These are phyloP conservation scores for Panicum miliaceum DNA, from an alignment of 176 grass and related monocot genomes.

Conservation along the genomic window DNA sequence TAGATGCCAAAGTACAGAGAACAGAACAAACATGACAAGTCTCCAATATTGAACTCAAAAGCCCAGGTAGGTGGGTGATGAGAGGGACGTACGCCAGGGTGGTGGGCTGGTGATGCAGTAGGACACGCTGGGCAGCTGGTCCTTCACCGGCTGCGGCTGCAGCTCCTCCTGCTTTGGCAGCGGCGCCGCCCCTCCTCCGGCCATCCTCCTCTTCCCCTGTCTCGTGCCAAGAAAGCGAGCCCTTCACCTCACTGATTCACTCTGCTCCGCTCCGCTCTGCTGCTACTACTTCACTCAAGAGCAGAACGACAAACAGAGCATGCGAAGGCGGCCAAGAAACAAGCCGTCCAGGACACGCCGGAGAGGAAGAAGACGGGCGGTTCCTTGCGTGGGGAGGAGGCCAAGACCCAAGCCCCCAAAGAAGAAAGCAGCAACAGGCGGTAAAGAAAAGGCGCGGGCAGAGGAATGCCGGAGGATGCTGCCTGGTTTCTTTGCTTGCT, in stretches of 20 bases:
- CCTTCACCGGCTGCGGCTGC: slow-evolving; percentile 70
- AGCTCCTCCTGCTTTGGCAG: slow-evolving; percentile 86
- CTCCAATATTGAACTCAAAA: neutral
- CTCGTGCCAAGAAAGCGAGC: slow-evolving; percentile 7
- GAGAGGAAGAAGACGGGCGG: neutral
- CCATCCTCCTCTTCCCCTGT: slow-evolving; percentile 29
- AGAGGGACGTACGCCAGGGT: slow-evolving; percentile 68
- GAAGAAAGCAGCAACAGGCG: slow-evolving; percentile 11
- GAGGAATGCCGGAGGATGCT: slow-evolving; percentile 15
- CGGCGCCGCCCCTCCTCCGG: slow-evolving; percentile 67
- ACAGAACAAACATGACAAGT: neutral
- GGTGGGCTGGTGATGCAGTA: slow-evolving; percentile 91
- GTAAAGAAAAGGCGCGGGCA: slow-evolving; percentile 5
- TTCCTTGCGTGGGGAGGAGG: slow-evolving; percentile 50
- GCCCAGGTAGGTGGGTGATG: neutral
- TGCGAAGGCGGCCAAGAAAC: neutral
- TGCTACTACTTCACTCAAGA: neutral
- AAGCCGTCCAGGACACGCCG: slow-evolving; percentile 6
- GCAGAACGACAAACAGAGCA: neutral
- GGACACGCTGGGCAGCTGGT: slow-evolving; percentile 74
- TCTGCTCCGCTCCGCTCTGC: neutral
- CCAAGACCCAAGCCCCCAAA: slow-evolving; percentile 18
- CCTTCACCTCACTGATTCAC: neutral
- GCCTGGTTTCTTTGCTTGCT: neutral
- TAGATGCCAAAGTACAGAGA: slow-evolving; percentile 14